These are phyloP conservation scores for Boletus subparvulus DNA, from an alignment of 768 basidiomycete species.

Conservation along the genomic window DNA sequence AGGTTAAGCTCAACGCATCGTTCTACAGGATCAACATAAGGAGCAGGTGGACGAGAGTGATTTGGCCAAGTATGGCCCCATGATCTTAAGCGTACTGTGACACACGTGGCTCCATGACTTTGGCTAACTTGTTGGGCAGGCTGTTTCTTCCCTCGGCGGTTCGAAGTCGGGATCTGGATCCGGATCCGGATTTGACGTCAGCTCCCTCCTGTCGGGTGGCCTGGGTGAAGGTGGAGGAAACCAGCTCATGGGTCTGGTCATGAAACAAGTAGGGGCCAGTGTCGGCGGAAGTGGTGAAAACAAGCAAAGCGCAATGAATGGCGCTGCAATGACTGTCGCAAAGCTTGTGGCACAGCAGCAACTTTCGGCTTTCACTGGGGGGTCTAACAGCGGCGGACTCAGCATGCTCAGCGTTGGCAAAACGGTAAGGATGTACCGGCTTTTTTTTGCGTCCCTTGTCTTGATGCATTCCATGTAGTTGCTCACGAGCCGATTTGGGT, in stretches of 20 bases:
- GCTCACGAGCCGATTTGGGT: slow-evolving; percentile 17
- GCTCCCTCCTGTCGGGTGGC: slow-evolving; percentile 29
- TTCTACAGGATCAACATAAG: slow-evolving; percentile 13
- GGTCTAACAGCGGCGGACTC: slow-evolving; percentile 70
- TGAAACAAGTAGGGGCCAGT: slow-evolving; percentile 78
- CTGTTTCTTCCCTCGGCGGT: slow-evolving; percentile 8
- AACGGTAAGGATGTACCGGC: slow-evolving; percentile 40
- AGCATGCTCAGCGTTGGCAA: slow-evolving; percentile 48
- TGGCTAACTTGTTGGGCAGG: slow-evolving; percentile 16
- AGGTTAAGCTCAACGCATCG: background rate
- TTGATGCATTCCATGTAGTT: slow-evolving; percentile 4
- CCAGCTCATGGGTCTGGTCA: slow-evolving; percentile 80
- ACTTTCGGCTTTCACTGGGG: slow-evolving; percentile 44
- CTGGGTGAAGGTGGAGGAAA: slow-evolving; percentile 49
- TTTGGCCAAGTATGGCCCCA: slow-evolving; percentile 20
- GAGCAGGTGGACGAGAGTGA: slow-evolving; percentile 11
- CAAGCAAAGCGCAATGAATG: slow-evolving; percentile 83
- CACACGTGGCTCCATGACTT: background rate
- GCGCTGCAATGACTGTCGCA: slow-evolving; percentile 83
- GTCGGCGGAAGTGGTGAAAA: slow-evolving; percentile 56
- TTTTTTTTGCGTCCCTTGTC: background rate
- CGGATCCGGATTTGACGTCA: slow-evolving; percentile 33
- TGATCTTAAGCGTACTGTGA: slow-evolving; percentile 17
- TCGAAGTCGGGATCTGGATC: slow-evolving; percentile 31
- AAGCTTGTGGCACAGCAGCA: slow-evolving; percentile 75